Percentiles rank a stretch among this genome's conserved stretches.
Evolutionary conservation across 306 rosid species (phyloP).

Genomic region (Rosa multiflora): DNA sequence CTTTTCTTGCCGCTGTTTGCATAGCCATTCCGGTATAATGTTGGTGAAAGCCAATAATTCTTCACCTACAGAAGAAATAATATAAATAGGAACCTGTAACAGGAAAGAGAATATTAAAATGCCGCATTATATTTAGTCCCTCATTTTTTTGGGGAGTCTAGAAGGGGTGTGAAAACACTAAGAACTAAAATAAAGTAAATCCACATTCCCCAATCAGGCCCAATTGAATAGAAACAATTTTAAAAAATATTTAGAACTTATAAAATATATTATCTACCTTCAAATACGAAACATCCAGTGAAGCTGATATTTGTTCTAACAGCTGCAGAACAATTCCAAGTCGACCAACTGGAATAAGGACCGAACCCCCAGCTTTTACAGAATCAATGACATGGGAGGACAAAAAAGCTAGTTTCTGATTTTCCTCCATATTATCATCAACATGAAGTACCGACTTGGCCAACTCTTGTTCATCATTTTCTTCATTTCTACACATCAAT

Average conservation of each 20-base stretch:
- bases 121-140: neutral
- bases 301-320: conserved; percentile 64
- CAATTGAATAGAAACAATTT: neutral
- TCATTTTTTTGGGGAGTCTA: neutral
- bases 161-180: neutral
- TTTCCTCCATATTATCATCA: conserved; percentile 60
- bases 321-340: conserved; percentile 68
- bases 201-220: neutral
- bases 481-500: conserved; percentile 26
- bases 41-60: conserved; percentile 69
- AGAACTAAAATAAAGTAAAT: neutral
- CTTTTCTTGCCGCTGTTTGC: conserved; percentile 68
- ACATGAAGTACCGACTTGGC: conserved; percentile 32
- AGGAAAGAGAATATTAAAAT: too few relatives aligned
- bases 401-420: conserved; percentile 56
- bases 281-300: conserved; percentile 53
- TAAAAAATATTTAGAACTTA: neutral
- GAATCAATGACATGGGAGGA: conserved; percentile 57
- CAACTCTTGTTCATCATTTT: conserved; percentile 36
- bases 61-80: conserved; percentile 80
- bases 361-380: conserved; percentile 77
- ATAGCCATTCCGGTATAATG: conserved; percentile 84
- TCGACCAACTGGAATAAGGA: conserved; percentile 66
- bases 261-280: conserved; percentile 42
- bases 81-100: conserved; percentile 79